These are phyloP conservation scores for Acanthamoeba culbertsoni DNA, from an alignment of 208 protist genomes.

Conservation along the genomic window DNA sequence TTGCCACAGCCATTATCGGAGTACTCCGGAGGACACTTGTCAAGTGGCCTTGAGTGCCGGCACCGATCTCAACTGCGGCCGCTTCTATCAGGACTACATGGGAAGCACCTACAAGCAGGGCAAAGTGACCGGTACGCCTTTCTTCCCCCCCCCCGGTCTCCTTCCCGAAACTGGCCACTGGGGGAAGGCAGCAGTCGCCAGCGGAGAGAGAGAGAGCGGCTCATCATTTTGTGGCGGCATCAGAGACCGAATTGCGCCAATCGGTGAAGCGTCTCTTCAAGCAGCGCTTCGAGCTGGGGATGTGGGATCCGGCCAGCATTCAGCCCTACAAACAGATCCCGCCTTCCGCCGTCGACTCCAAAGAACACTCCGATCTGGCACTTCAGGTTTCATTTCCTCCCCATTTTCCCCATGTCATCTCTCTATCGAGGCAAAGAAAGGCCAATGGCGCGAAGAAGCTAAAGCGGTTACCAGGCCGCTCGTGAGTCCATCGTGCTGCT, in stretches of 20 bases:
- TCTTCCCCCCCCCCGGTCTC: neutral
- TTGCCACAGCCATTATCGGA: neutral
- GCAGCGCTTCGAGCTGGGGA: conserved; percentile 52
- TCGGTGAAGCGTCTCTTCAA: conserved; percentile 32
- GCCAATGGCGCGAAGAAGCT: neutral
- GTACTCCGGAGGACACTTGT: neutral
- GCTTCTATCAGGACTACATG: conserved; percentile 11
- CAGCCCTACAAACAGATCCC: conserved; percentile 61
- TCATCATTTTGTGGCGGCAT: neutral
- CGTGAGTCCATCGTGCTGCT: conserved; percentile 63
- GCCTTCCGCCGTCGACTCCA: neutral
- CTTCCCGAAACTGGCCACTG: too few species aligned
- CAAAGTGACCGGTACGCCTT: neutral
- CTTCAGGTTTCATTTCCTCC: neutral
- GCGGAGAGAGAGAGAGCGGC: neutral
- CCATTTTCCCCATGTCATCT: neutral
- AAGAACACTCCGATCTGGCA: conserved; percentile 11
- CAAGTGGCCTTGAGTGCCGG: conserved; percentile 50
- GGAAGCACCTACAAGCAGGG: neutral
- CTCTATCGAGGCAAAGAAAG: neutral
- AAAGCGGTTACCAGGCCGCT: neutral
- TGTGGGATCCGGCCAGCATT: conserved; percentile 54
- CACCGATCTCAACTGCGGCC: conserved; percentile 62
- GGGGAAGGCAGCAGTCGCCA: neutral
- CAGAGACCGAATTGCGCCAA: neutral